Evolutionary conservation across 257 asterid species (phyloP).

Genomic region (Schizonepeta tenuifolia): DNA sequence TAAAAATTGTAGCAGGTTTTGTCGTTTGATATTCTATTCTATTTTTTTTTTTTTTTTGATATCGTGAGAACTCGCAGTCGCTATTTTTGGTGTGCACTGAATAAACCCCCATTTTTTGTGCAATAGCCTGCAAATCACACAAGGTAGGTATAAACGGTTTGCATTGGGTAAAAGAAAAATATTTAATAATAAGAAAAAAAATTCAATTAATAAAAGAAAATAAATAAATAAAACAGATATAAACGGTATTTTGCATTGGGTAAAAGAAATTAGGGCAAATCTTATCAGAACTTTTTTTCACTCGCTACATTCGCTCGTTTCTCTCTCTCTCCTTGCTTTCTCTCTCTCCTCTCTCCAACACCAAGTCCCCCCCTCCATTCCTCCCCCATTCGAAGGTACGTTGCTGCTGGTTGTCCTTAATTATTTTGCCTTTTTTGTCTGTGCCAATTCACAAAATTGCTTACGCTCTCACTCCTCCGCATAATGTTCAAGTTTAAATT

Average conservation of each 20-base stretch:
- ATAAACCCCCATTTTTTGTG: no score
- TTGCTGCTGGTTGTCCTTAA: constrained; percentile 18
- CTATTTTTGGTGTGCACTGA: no score
- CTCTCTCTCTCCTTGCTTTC: constrained; percentile 29
- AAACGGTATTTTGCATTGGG: constrained; percentile 4
- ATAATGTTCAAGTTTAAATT: constrained; percentile 17
- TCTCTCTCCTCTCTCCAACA: constrained; percentile 12
- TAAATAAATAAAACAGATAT: not conserved
- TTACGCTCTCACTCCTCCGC: constrained; percentile 14
- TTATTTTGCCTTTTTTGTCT: not conserved
- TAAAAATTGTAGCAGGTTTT: no score
- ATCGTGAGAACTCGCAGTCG: no score
- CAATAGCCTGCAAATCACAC: no score
- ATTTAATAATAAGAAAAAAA: no score
- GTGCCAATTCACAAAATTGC: constrained; percentile 1
- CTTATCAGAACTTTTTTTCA: constrained; percentile 30
- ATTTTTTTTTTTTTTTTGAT: no score
- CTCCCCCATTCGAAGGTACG: constrained; percentile 35
- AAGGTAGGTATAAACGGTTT: no score
- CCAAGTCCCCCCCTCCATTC: constrained; percentile 10
- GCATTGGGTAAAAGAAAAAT: no score
- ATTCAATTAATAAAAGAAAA: not conserved
- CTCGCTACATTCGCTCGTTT: constrained; percentile 33
- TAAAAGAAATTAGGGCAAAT: constrained; percentile 40
- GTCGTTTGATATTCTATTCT: no score